Percentiles rank a stretch among this genome's conserved stretches.
Conservation (phyloP, 2,329 filamentous ascomycete species). For the Xenoacremonium recifei region DNA sequence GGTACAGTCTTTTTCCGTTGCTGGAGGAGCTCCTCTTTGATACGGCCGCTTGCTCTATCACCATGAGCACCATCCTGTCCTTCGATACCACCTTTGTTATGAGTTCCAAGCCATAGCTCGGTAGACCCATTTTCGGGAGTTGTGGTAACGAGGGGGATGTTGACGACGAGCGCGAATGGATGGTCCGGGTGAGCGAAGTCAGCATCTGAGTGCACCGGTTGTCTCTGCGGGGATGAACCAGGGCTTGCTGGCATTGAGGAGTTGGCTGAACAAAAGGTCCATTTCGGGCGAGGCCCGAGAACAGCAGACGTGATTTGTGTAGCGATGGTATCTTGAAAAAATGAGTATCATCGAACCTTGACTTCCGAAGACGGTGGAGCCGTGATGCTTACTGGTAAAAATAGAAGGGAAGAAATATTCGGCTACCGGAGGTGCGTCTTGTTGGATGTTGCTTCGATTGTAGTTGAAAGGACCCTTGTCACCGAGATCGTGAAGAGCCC, state of each 20-base stretch:
- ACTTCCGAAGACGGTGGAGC: neutral
- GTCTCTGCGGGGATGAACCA: slow-evolving; percentile 38
- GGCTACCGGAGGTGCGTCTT: slow-evolving; percentile 53
- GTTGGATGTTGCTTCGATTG: slow-evolving; percentile 61
- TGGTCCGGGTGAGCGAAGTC: slow-evolving; percentile 54
- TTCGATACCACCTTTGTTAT: slow-evolving; percentile 32
- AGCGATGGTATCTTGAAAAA: slow-evolving; percentile 46
- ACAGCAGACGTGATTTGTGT: slow-evolving; percentile 55
- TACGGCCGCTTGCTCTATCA: slow-evolving; percentile 50
- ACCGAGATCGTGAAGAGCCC: slow-evolving; percentile 46
- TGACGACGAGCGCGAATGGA: slow-evolving; percentile 55
- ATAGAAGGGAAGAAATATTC: slow-evolving; percentile 49
- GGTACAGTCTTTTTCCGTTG: slow-evolving; percentile 35
- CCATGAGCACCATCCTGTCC: slow-evolving; percentile 50
- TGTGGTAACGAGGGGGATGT: slow-evolving; percentile 51
- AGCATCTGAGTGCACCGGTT: slow-evolving; percentile 59
- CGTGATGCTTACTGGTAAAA: slow-evolving; percentile 48
- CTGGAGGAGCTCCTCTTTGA: slow-evolving; percentile 40
- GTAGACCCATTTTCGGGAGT: slow-evolving; percentile 53
- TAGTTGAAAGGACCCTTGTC: slow-evolving; percentile 61
- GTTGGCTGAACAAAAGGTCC: slow-evolving; percentile 60
- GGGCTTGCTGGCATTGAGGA: slow-evolving; percentile 51
- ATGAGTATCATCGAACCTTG: no score
- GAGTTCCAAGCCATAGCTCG: slow-evolving; percentile 60
- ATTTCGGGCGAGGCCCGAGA: slow-evolving; percentile 53